Percentiles rank a stretch among this genome's conserved stretches.
These are phyloP conservation scores for Penicillium italicum DNA, from an alignment of 2,329 filamentous ascomycete genomes.

Conservation along the genomic window DNA sequence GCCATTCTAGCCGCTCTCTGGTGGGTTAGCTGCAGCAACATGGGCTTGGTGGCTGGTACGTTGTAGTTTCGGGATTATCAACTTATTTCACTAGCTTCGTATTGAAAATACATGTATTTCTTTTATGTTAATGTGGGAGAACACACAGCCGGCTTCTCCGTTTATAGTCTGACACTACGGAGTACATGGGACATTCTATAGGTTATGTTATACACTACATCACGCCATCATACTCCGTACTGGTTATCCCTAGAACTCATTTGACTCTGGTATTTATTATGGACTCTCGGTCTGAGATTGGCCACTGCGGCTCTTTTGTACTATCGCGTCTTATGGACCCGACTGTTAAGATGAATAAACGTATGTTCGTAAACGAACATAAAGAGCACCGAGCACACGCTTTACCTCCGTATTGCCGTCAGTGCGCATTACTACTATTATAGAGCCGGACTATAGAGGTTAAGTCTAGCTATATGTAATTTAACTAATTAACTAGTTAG, in stretches of 20 bases:
- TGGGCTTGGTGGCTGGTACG: constrained; percentile 16
- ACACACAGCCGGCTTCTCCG: background rate
- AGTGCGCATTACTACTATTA: constrained; percentile 9
- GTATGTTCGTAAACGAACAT: background rate
- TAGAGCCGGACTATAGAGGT: background rate
- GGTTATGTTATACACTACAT: too few relatives aligned
- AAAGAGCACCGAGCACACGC: constrained; percentile 2
- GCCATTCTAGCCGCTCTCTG: constrained; percentile 10
- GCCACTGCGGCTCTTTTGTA: constrained; percentile 2
- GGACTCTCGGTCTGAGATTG: background rate
- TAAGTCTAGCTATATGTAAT: background rate
- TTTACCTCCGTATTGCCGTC: constrained; percentile 10
- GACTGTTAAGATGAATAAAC: background rate
- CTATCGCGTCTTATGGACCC: background rate
- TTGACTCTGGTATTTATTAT: background rate
- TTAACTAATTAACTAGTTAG: too few relatives aligned
- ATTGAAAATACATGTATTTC: constrained; percentile 1
- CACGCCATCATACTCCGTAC: background rate
- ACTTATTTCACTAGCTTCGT: constrained; percentile 12
- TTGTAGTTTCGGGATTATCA: constrained; percentile 21
- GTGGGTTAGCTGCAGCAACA: constrained; percentile 20
- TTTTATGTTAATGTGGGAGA: background rate
- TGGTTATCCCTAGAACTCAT: background rate
- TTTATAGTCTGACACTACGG: background rate
- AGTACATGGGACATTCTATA: too few relatives aligned